Evolutionary conservation across 352 stramenopile genomes (phyloP).

Genomic region (Aphanomyces euteiches): DNA sequence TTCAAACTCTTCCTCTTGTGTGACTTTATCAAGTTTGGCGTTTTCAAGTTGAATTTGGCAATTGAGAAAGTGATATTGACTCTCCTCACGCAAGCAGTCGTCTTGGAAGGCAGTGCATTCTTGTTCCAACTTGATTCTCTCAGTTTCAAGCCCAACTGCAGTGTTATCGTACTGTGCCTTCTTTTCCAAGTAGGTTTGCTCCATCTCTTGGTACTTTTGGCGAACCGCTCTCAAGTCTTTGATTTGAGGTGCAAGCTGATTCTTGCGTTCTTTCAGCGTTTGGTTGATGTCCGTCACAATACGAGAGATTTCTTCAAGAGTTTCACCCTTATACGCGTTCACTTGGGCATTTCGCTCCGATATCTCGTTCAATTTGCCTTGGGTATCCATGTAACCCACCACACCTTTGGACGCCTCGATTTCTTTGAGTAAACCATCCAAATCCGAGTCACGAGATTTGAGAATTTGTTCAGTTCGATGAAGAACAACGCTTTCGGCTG

Average conservation of each 20-base stretch:
- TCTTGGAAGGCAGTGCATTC: constrained; percentile 85
- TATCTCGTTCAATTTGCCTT: constrained; percentile 83
- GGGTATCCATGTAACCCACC: constrained; percentile 78
- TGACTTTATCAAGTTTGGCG: constrained; percentile 69
- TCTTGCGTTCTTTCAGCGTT: constrained; percentile 88
- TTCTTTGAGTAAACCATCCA: constrained; percentile 81
- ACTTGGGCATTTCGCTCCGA: constrained; percentile 84
- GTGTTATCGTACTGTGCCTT: constrained; percentile 89
- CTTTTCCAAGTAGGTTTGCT: constrained; percentile 81
- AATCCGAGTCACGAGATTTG: constrained; percentile 73
- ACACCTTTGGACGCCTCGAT: constrained; percentile 85
- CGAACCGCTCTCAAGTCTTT: constrained; percentile 87
- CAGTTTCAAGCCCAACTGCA: constrained; percentile 77
- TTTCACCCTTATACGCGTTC: constrained; percentile 90
- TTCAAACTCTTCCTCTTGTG: constrained; percentile 86
- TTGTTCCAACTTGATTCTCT: constrained; percentile 88
- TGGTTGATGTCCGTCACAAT: constrained; percentile 91
- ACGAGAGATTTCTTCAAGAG: constrained; percentile 90
- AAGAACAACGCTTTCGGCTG: constrained; percentile 87
- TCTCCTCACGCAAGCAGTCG: constrained; percentile 85
- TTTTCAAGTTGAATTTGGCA: constrained; percentile 71
- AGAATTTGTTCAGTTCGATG: constrained; percentile 89
- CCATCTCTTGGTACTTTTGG: constrained; percentile 85
- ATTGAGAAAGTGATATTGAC: constrained; percentile 79
- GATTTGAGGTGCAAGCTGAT: constrained; percentile 89